Base-by-base conservation (phyloP, 1,284 basidiomycete species). In the Apiotrichum veenhuisii region DNA sequence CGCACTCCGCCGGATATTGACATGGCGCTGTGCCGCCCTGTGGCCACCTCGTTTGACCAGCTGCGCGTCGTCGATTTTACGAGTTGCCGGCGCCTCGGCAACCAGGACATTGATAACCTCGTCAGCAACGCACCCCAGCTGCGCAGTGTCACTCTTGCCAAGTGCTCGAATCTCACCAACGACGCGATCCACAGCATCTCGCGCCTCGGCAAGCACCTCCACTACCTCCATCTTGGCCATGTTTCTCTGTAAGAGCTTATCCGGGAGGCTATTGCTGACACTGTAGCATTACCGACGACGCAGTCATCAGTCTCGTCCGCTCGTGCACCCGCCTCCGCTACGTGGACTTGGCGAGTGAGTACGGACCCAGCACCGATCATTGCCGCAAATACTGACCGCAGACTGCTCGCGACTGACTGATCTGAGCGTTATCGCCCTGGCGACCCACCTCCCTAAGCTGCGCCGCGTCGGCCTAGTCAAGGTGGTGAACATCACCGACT, bases 181-280 rank as follows among this genome's bases (percentile, higher is more conserved):
- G 83, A 82, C 52, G 83, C 88, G 3, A 83, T 98, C 27, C 87
- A 90, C 69, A 88, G 84, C 61, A 91, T 98, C 41, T 88, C 89
- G 70, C 82, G 82, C 68, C 81, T 99, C 18, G 95, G 95, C 26
- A 89, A 90, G 72, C 86, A 94, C 70, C 75, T 99, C 36, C 96
- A 98, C 76, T 93, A 96, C 73, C 82, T 99, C 40, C 96, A 99
- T 74, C 82, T 98, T 15, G 96, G 94, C 1, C 96, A 98, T 78
- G 88, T 91, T 48, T 77, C 81, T 33, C 82, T 70, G 81, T 82
- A 57, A 66, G 79, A 66, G 79, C 74, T 15, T 17, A 30, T 23
- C 15, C 11, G 4, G 18, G 33, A 41, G 14, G 11, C 2, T 12
- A 1, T 22, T 2, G 36, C 25, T 55, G 25, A 47, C 33, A 27